Percentiles rank a stretch among this genome's conserved stretches.
phyloP scores from a whole-genome alignment of 2,329 filamentous ascomycete genomes.

The Xylariaceae sp. region DNA sequence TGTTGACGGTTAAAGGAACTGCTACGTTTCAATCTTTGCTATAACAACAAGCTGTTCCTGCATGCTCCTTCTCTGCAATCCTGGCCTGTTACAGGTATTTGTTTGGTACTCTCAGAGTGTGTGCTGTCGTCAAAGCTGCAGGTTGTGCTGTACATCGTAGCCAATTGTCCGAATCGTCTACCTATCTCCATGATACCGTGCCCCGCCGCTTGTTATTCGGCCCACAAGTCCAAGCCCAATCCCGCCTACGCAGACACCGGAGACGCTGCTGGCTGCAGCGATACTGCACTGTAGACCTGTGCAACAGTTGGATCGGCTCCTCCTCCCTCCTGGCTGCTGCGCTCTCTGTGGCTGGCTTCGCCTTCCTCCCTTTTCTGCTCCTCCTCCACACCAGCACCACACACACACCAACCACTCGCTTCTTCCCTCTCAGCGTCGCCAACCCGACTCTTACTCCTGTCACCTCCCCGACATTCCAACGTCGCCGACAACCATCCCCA shows the following conservation, averaged over 20 bases:
- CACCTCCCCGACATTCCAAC: too few species aligned
- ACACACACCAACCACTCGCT: constrained; percentile 18
- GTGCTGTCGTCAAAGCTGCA: neutral
- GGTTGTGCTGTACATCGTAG: neutral
- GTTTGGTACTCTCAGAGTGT: too few species aligned
- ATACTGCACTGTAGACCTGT: neutral
- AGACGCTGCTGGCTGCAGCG: too few species aligned
- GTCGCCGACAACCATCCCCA: constrained; percentile 1
- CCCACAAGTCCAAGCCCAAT: constrained; percentile 29
- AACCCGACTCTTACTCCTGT: constrained; percentile 18
- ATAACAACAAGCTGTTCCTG: neutral
- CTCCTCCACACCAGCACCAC: constrained; percentile 24
- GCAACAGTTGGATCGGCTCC: constrained; percentile 17
- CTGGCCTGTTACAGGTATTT: too few species aligned
- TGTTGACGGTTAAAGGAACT: too few species aligned
- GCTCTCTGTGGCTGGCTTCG: constrained; percentile 9
- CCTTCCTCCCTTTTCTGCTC: constrained; percentile 31
- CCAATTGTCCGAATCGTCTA: neutral
- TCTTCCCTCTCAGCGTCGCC: constrained; percentile 3
- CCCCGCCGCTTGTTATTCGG: constrained; percentile 30
- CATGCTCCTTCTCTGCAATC: neutral
- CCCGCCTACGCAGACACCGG: constrained; percentile 8
- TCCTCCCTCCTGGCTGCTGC: constrained; percentile 1
- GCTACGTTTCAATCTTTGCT: neutral
- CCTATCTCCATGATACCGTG: constrained; percentile 1